A percentile compares a stretch with the other conserved stretches of the same genome.
phyloP scores from a whole-genome alignment of 129 eudicot species.

The Calendula officinalis region DNA sequence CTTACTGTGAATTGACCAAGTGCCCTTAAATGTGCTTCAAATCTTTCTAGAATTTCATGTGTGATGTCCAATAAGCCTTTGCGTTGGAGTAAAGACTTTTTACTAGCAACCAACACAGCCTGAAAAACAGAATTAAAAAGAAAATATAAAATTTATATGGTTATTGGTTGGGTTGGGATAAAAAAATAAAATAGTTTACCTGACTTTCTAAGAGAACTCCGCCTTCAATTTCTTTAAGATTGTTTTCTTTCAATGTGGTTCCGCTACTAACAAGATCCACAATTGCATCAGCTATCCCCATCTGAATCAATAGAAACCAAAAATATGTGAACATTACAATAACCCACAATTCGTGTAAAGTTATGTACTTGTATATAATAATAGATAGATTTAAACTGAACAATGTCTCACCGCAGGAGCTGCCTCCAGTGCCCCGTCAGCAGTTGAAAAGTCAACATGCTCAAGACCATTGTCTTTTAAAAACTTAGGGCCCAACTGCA shows the following conservation, averaged over 20 bases:
- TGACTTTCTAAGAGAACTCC: slow-evolving; percentile 88
- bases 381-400: slow-evolving; percentile 7
- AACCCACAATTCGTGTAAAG: slow-evolving; percentile 3
- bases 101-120: slow-evolving; percentile 97
- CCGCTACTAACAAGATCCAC: slow-evolving; percentile 98
- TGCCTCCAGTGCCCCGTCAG: slow-evolving; percentile 98
- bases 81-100: slow-evolving; percentile 68
- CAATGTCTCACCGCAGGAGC: slow-evolving; percentile 89
- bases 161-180: background rate
- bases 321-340: slow-evolving; percentile 4
- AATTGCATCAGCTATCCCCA: slow-evolving; percentile 99
- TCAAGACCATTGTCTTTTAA: slow-evolving; percentile 85
- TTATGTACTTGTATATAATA: slow-evolving; percentile 2
- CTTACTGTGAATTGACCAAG: slow-evolving; percentile 76
- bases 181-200: slow-evolving; percentile 44
- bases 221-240: slow-evolving; percentile 92
- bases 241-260: slow-evolving; percentile 88
- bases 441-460: slow-evolving; percentile 86
- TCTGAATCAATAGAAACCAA: slow-evolving; percentile 36
- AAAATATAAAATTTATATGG: background rate
- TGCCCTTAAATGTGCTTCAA: slow-evolving; percentile 97
- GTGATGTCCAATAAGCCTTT: slow-evolving; percentile 74
- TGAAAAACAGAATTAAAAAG: slow-evolving; percentile 17
- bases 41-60: slow-evolving; percentile 88
- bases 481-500: slow-evolving; percentile 53